A percentile compares a stretch with the other conserved stretches of the same genome.
These are phyloP conservation scores for Melastoma candidum DNA, from an alignment of 441 rosid species.

Conservation along the genomic window DNA sequence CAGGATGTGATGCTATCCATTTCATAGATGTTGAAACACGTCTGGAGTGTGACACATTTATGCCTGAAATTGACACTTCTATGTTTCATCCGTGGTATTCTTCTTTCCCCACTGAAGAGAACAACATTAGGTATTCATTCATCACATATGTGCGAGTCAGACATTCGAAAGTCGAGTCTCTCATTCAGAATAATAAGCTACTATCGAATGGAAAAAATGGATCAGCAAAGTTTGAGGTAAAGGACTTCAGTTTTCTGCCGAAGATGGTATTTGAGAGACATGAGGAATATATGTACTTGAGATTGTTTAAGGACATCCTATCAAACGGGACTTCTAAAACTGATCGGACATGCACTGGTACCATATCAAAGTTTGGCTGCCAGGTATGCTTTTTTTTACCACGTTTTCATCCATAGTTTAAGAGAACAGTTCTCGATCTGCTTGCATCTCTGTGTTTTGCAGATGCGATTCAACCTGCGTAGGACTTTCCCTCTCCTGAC, in stretches of 20 bases:
- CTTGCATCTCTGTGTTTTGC: slow-evolving; percentile 12
- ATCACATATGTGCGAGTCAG: slow-evolving; percentile 8
- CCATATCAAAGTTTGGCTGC: slow-evolving; percentile 3
- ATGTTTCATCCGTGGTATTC: slow-evolving; percentile 9
- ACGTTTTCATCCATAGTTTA: neutral
- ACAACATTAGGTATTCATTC: slow-evolving; percentile 8
- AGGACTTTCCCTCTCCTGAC: slow-evolving; percentile 83
- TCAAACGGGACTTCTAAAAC: slow-evolving; percentile 8
- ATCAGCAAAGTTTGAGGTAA: neutral
- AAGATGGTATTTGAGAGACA: slow-evolving; percentile 9
- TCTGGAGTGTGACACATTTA: slow-evolving; percentile 12
- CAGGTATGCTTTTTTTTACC: slow-evolving; percentile 2
- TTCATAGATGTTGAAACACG: slow-evolving; percentile 9
- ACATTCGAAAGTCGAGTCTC: neutral
- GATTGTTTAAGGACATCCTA: slow-evolving; percentile 5
- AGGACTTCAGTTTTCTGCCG: slow-evolving; percentile 10
- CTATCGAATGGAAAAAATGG: neutral
- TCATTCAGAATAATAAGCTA: neutral
- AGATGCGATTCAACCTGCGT: slow-evolving; percentile 89
- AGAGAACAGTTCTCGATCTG: neutral
- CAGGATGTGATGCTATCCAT: slow-evolving; percentile 11
- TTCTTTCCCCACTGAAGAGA: slow-evolving; percentile 8
- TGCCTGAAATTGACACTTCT: slow-evolving; percentile 6
- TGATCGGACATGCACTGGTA: slow-evolving; percentile 5
- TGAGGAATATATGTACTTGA: slow-evolving; percentile 10